A percentile compares a stretch with the other conserved stretches of the same genome.
Conservation (phyloP, 176 grass and related monocot species). For the Phoenix dactylifera region DNA sequence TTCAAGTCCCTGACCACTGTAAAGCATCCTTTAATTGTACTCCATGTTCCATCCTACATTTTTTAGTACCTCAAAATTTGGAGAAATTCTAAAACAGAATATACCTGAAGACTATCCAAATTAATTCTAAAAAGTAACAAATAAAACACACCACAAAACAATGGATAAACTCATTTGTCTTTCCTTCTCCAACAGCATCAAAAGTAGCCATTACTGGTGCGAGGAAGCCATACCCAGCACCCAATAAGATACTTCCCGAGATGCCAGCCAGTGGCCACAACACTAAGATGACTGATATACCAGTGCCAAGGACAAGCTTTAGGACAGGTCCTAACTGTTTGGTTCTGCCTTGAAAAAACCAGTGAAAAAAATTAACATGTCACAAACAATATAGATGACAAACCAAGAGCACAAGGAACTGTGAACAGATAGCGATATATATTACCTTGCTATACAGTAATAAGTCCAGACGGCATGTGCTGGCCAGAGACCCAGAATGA, state of each 20-base stretch:
- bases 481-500: conserved; percentile 93
- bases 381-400: background rate
- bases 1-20: conserved; percentile 87
- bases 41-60: conserved; percentile 90
- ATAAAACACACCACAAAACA: conserved; percentile 64
- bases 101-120: conserved; percentile 13
- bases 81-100: conserved; percentile 1
- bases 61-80: conserved; percentile 8
- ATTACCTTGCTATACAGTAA: conserved; percentile 81
- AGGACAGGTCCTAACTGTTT: conserved; percentile 79
- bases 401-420: background rate
- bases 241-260: conserved; percentile 51
- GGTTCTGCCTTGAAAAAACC: conserved; percentile 59
- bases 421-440: conserved; percentile 19
- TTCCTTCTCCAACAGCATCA: conserved; percentile 88
- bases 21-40: conserved; percentile 72
- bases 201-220: conserved; percentile 85
- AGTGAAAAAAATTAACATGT: conserved; percentile 21
- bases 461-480: conserved; percentile 81
- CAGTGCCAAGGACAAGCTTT: conserved; percentile 69
- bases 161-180: conserved; percentile 60
- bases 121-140: conserved; percentile 8
- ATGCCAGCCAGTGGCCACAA: conserved; percentile 66
- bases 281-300: conserved; percentile 42
- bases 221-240: conserved; percentile 78